Percentiles rank a stretch among this genome's conserved stretches.
These are phyloP conservation scores for Xylaria cubensis DNA, from an alignment of 495 filamentous ascomycete genomes.

Conservation along the genomic window DNA sequence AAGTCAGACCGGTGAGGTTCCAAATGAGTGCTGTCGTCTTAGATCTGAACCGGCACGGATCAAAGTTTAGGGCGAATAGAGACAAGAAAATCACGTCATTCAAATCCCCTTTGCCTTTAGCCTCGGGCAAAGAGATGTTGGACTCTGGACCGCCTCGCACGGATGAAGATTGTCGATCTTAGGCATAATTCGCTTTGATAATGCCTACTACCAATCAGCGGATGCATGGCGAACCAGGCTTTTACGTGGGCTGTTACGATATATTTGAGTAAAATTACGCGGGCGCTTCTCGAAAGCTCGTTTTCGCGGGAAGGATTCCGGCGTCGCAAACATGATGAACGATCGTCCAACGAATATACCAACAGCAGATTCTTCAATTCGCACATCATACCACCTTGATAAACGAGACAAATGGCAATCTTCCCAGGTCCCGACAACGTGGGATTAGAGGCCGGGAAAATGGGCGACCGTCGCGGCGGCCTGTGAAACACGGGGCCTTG, in stretches of 20 bases:
- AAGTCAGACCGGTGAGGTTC: background rate
- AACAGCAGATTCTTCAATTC: background rate
- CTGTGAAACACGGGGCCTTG: slow-evolving; percentile 19
- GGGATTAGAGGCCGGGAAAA: slow-evolving; percentile 15
- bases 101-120: background rate
- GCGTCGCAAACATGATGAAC: slow-evolving; percentile 17
- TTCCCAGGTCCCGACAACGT: slow-evolving; percentile 10
- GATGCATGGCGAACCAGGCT: background rate
- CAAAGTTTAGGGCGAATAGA: background rate
- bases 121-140: background rate
- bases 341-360: slow-evolving; percentile 6
- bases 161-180: background rate
- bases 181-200: slow-evolving; percentile 1
- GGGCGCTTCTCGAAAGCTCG: slow-evolving; percentile 27
- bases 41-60: background rate
- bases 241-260: background rate
- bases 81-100: background rate
- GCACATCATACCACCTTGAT: background rate
- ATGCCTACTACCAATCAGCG: background rate
- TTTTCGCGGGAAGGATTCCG: slow-evolving; percentile 31
- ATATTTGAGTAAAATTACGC: background rate
- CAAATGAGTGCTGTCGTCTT: background rate
- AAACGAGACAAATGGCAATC: slow-evolving; percentile 5
- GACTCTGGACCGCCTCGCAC: background rate
- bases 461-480: slow-evolving; percentile 18